These are phyloP conservation scores for Trypanosoma vivax DNA, from an alignment of 208 protist genomes.

Conservation along the genomic window DNA sequence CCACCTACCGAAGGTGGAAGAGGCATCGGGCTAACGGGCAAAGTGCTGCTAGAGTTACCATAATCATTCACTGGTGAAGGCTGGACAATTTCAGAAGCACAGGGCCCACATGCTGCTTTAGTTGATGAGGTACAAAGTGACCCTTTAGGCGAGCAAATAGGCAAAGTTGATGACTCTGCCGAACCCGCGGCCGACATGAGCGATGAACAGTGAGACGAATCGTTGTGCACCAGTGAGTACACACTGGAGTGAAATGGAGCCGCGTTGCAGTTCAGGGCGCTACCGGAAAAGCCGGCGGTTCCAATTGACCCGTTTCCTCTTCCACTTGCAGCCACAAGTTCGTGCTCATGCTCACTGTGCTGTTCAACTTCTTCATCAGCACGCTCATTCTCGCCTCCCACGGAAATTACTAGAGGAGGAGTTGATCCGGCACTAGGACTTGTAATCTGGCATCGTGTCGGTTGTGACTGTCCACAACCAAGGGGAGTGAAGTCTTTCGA, in stretches of 20 bases:
- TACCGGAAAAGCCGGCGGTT: not conserved
- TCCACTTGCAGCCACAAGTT: not conserved
- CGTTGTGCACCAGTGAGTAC: not conserved
- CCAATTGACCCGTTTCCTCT: not conserved
- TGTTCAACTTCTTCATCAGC: conserved; percentile 31
- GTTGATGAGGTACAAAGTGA: no score
- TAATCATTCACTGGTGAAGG: no score
- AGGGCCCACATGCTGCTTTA: no score
- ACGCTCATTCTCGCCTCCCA: conserved; percentile 43
- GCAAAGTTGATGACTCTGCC: not conserved
- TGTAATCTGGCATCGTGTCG: no score
- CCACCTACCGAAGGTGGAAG: not conserved
- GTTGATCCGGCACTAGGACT: no score
- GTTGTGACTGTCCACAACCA: no score
- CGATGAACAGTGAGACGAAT: not conserved
- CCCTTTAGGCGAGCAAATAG: no score
- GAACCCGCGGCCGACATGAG: no score
- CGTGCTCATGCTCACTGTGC: conserved; percentile 33
- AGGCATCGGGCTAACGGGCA: no score
- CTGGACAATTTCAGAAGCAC: no score
- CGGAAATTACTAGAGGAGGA: conserved; percentile 21
- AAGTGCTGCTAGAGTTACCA: no score
- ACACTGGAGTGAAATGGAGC: not conserved
- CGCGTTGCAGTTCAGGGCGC: conserved; percentile 26
- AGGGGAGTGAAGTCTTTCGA: no score